Evolutionary conservation across 257 asterid species (phyloP).

Genomic region (Galeopsis tetrahit): DNA sequence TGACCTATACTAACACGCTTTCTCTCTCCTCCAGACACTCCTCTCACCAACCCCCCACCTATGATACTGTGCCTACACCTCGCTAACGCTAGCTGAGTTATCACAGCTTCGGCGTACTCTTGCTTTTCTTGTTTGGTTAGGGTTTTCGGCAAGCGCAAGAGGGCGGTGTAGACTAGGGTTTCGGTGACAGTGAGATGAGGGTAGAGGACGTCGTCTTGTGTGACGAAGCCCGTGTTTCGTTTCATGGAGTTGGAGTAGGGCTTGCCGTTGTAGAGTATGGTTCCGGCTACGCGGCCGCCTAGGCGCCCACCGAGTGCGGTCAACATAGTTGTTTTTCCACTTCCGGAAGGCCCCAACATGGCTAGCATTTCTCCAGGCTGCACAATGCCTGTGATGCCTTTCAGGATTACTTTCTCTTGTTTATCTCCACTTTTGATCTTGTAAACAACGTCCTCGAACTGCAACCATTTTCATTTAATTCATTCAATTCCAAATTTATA

Average conservation of each 20-base stretch:
- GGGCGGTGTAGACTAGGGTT: slow-evolving; percentile 70
- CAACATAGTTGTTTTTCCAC: slow-evolving; percentile 81
- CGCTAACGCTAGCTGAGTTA: slow-evolving; percentile 56
- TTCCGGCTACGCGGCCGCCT: slow-evolving; percentile 46
- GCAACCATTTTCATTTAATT: slow-evolving; percentile 26
- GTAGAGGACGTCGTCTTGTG: slow-evolving; percentile 72
- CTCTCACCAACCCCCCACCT: slow-evolving; percentile 55
- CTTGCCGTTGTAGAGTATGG: slow-evolving; percentile 59
- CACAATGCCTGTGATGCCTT: slow-evolving; percentile 68
- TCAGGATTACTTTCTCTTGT: slow-evolving; percentile 57
- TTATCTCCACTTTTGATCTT: slow-evolving; percentile 38
- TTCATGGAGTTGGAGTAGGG: slow-evolving; percentile 59
- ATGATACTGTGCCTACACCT: slow-evolving; percentile 57
- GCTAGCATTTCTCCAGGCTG: slow-evolving; percentile 79
- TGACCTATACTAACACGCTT: slow-evolving; percentile 85
- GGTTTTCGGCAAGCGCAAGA: slow-evolving; percentile 64
- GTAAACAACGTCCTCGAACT: slow-evolving; percentile 73
- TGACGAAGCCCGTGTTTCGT: slow-evolving; percentile 72
- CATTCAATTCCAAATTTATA: too few species aligned
- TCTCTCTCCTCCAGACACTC: slow-evolving; percentile 80
- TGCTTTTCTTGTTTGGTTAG: slow-evolving; percentile 46
- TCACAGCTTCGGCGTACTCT: slow-evolving; percentile 56
- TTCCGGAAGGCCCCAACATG: slow-evolving; percentile 88
- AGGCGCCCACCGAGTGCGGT: slow-evolving; percentile 77
- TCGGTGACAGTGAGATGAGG: slow-evolving; percentile 79